Conservation (phyloP, 352 stramenopile species). For the Thraustochytrium striatum region DNA sequence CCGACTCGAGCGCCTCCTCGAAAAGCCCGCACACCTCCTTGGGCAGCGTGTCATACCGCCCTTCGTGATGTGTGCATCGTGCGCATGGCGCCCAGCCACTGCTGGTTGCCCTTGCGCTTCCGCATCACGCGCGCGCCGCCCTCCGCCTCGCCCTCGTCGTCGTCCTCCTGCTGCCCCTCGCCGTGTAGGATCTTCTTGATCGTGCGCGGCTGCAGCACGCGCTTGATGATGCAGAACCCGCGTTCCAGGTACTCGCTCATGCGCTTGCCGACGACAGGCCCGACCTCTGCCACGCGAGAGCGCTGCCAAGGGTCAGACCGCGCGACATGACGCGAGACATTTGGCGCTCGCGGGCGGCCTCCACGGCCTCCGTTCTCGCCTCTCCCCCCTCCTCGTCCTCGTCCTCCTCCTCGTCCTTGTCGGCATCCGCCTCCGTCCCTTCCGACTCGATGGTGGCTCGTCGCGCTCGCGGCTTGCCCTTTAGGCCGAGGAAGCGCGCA, state of each 20-base stretch:
- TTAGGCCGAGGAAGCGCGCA: not conserved
- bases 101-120: slow-evolving; percentile 43
- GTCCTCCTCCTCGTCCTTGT: not conserved
- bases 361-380: not conserved
- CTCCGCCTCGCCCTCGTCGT: not conserved
- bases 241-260: slow-evolving; percentile 26
- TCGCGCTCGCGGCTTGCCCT: not conserved
- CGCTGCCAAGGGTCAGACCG: not conserved
- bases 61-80: slow-evolving; percentile 48
- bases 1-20: not conserved
- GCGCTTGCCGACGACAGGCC: too few relatives aligned
- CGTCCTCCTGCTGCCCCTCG: not conserved
- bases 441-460: not conserved
- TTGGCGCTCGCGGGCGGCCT: not conserved
- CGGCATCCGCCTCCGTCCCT: not conserved
- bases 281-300: not conserved
- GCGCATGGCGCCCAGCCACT: slow-evolving; percentile 22
- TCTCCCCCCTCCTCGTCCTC: not conserved
- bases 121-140: slow-evolving; percentile 21
- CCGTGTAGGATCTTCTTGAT: slow-evolving; percentile 22
- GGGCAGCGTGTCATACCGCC: slow-evolving; percentile 43
- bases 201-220: not conserved
- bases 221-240: not conserved
- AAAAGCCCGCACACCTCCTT: not conserved
- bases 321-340: not conserved